phyloP scores from a whole-genome alignment of 139 green algal genomes.

The Chlorella sp. region DNA sequence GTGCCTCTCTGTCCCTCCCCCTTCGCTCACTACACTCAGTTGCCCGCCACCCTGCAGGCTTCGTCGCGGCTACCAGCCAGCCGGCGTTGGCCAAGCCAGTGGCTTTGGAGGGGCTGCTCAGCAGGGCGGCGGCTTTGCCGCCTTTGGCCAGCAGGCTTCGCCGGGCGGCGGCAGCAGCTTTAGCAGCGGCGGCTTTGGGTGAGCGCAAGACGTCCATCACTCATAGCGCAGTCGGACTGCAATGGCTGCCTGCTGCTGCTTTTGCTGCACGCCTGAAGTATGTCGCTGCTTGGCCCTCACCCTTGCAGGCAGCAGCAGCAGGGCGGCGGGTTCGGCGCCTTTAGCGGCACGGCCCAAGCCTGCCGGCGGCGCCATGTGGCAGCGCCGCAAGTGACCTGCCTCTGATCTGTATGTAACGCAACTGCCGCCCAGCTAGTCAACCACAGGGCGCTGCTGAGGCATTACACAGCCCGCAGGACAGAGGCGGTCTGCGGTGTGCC shows the following conservation, averaged over 20 bases:
- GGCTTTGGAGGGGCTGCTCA: conserved; percentile 18
- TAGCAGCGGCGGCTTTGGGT: conserved; percentile 24
- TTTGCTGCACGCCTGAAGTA: too few relatives aligned
- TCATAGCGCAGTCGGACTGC: too few relatives aligned
- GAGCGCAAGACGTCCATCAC: neutral
- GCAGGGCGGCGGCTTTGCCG: conserved; percentile 27
- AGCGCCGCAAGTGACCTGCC: conserved; percentile 23
- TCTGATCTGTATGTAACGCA: too few relatives aligned
- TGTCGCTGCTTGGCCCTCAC: too few relatives aligned
- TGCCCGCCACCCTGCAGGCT: neutral
- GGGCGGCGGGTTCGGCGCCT: conserved; percentile 17
- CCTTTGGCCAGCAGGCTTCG: conserved; percentile 17
- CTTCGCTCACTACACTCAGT: too few relatives aligned
- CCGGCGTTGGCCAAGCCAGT: conserved; percentile 1
- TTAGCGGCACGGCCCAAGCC: conserved; percentile 33
- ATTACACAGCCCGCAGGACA: too few relatives aligned
- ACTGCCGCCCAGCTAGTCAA: too few relatives aligned
- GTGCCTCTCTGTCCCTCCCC: too few relatives aligned
- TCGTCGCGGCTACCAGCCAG: conserved; percentile 1
- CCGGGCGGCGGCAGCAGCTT: conserved; percentile 1
- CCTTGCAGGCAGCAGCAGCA: neutral
- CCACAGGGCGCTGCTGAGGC: too few relatives aligned
- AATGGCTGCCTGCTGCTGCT: too few relatives aligned
- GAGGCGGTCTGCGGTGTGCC: too few relatives aligned
- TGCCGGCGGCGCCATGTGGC: conserved; percentile 25